Percentiles rank a stretch among this genome's conserved stretches.
These are phyloP conservation scores for Saururus chinensis DNA, from an alignment of 164 flowering plant species.

Conservation along the genomic window DNA sequence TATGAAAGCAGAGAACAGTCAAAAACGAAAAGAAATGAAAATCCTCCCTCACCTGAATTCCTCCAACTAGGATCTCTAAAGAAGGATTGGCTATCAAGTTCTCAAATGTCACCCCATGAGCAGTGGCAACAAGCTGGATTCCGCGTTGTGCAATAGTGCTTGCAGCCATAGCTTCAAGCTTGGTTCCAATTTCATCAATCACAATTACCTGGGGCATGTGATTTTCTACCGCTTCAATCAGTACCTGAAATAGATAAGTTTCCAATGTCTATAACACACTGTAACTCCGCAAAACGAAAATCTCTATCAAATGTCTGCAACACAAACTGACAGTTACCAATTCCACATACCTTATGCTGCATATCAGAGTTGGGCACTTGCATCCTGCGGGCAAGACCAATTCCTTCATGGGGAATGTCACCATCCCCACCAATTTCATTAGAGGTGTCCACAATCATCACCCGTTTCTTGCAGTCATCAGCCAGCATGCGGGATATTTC, in stretches of 20 bases:
- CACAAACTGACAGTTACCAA: not conserved
- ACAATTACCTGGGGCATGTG: conserved; percentile 98
- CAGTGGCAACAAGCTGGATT: conserved; percentile 94
- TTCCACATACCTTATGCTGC: conserved; percentile 70
- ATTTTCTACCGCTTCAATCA: conserved; percentile 96
- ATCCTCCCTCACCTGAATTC: conserved; percentile 60
- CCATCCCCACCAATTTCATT: conserved; percentile 99
- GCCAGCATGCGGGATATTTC: conserved; percentile 96
- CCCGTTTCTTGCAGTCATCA: conserved; percentile 79
- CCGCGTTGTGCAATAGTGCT: conserved; percentile 97
- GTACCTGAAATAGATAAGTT: conserved; percentile 33
- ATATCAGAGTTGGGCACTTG: conserved; percentile 77
- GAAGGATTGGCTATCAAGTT: conserved; percentile 86
- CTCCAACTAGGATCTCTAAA: conserved; percentile 93
- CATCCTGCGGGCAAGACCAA: conserved; percentile 90
- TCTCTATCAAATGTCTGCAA: not conserved
- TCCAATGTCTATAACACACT: too few species aligned
- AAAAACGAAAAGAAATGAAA: not conserved
- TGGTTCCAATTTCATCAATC: conserved; percentile 96
- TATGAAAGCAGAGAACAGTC: not conserved
- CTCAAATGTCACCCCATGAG: conserved; percentile 92
- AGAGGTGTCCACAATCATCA: conserved; percentile 96
- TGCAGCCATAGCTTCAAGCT: conserved; percentile 96
- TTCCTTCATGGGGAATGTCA: conserved; percentile 95
- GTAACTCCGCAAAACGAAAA: not conserved